phyloP scores from a whole-genome alignment of 2,329 filamentous ascomycete genomes.

The Colletotrichum sp. region DNA sequence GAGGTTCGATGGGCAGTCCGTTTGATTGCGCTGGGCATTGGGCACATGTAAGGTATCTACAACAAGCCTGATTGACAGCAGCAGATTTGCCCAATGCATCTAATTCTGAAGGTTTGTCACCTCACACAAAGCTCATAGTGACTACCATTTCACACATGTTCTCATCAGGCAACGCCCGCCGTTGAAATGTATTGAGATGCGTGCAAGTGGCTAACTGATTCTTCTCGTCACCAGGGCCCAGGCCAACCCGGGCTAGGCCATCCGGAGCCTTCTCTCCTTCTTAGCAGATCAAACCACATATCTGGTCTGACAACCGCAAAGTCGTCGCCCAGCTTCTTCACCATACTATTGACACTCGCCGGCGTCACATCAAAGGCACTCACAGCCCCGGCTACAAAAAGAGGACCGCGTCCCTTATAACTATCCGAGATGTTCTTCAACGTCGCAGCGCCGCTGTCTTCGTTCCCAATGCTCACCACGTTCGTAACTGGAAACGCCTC shows the following conservation, averaged over 20 bases:
- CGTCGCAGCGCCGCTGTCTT: background rate
- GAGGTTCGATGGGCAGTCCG: background rate
- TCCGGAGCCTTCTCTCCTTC: background rate
- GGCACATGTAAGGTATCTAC: no score
- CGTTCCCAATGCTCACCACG: background rate
- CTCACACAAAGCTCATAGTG: background rate
- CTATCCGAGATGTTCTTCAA: background rate
- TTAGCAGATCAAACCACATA: conserved; percentile 1
- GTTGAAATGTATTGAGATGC: background rate
- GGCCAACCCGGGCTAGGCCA: background rate
- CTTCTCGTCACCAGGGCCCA: background rate
- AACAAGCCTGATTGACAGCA: background rate
- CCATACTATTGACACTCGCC: background rate
- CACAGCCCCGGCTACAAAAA: background rate
- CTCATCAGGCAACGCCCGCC: background rate
- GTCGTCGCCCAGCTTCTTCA: background rate
- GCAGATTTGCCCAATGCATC: background rate
- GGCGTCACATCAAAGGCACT: conserved; percentile 3
- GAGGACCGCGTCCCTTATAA: background rate
- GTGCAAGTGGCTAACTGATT: background rate
- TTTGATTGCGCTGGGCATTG: background rate
- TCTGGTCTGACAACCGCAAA: background rate
- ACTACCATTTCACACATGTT: background rate
- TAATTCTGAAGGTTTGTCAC: accelerated
- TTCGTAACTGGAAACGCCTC: background rate